These are phyloP conservation scores for Phytophthora melonis DNA, from an alignment of 352 stramenopile genomes.

Conservation along the genomic window DNA sequence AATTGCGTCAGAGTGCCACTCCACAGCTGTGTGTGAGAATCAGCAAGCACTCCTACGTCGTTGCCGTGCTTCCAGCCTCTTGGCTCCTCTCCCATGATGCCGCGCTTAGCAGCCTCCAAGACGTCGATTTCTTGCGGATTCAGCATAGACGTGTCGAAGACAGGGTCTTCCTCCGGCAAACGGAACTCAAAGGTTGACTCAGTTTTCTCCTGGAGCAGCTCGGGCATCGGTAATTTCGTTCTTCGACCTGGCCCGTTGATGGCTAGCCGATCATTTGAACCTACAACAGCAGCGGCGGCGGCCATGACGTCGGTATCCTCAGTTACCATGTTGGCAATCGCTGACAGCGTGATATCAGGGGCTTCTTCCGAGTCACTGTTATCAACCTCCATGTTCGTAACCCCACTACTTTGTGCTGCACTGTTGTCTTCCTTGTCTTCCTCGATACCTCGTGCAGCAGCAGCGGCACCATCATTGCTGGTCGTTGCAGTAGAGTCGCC, in stretches of 20 bases:
- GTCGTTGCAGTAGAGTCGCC: constrained; percentile 18
- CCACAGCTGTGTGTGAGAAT: constrained; percentile 77
- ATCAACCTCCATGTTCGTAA: constrained; percentile 85
- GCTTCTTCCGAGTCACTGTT: constrained; percentile 84
- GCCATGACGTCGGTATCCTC: constrained; percentile 82
- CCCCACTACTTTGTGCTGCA: constrained; percentile 32
- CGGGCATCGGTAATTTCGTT: constrained; percentile 39
- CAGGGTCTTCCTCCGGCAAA: constrained; percentile 70
- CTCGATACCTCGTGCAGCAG: constrained; percentile 28
- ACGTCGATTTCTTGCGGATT: constrained; percentile 54
- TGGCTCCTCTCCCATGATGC: constrained; percentile 72
- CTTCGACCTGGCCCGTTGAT: constrained; percentile 51
- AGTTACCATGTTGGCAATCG: constrained; percentile 89
- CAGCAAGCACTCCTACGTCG: constrained; percentile 78
- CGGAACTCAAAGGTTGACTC: constrained; percentile 66
- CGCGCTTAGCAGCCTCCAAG: constrained; percentile 72
- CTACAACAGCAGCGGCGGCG: constrained; percentile 53
- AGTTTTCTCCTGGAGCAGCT: constrained; percentile 44
- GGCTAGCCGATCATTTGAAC: constrained; percentile 43
- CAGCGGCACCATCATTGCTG: constrained; percentile 29
- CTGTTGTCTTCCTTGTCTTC: constrained; percentile 37
- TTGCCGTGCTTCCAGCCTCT: constrained; percentile 75
- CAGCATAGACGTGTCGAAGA: constrained; percentile 72
- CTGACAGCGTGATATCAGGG: constrained; percentile 79
- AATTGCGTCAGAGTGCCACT: constrained; percentile 83